phyloP scores from a whole-genome alignment of 805 yeast species.

The Cyberlindnera saturnus region DNA sequence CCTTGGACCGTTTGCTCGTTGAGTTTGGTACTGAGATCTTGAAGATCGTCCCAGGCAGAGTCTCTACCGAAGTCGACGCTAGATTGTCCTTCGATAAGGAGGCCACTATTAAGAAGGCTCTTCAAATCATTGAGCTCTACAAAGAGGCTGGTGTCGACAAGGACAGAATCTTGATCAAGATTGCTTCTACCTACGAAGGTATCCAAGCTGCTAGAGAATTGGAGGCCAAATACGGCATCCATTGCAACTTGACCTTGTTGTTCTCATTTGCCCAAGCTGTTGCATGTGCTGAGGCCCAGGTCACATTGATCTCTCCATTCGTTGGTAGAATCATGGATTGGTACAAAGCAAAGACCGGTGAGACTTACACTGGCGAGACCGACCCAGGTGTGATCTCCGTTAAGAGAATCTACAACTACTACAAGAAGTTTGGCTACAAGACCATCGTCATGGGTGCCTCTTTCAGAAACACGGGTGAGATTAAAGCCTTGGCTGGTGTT shows the following conservation, averaged over 20 bases:
- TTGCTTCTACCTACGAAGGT: slow-evolving; percentile 99
- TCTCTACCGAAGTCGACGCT: slow-evolving; percentile 98
- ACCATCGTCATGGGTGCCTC: slow-evolving; percentile 99
- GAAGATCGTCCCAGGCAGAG: slow-evolving; percentile 96
- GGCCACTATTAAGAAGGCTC: slow-evolving; percentile 90
- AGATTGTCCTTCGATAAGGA: slow-evolving; percentile 94
- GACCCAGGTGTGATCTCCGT: slow-evolving; percentile 98
- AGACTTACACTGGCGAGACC: slow-evolving; percentile 68
- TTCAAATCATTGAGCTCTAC: slow-evolving; percentile 83
- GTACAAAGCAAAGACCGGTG: slow-evolving; percentile 92
- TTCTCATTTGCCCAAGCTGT: slow-evolving; percentile 97
- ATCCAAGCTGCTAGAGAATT: slow-evolving; percentile 96
- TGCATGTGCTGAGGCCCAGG: slow-evolving; percentile 97
- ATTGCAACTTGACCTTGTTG: slow-evolving; percentile 90
- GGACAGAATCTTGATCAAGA: slow-evolving; percentile 90
- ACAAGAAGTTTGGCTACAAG: slow-evolving; percentile 93
- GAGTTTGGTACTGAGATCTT: slow-evolving; percentile 95
- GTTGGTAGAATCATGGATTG: slow-evolving; percentile 99
- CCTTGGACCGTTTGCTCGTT: slow-evolving; percentile 87
- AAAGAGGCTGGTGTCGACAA: slow-evolving; percentile 76
- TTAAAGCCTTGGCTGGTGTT: slow-evolving; percentile 94
- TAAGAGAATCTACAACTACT: slow-evolving; percentile 86
- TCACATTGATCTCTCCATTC: slow-evolving; percentile 95
- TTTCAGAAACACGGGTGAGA: slow-evolving; percentile 95
- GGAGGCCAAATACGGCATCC: slow-evolving; percentile 85